phyloP scores from a whole-genome alignment of 225 moss, liverwort and hornwort genomes.

The Climacium dendroides region DNA sequence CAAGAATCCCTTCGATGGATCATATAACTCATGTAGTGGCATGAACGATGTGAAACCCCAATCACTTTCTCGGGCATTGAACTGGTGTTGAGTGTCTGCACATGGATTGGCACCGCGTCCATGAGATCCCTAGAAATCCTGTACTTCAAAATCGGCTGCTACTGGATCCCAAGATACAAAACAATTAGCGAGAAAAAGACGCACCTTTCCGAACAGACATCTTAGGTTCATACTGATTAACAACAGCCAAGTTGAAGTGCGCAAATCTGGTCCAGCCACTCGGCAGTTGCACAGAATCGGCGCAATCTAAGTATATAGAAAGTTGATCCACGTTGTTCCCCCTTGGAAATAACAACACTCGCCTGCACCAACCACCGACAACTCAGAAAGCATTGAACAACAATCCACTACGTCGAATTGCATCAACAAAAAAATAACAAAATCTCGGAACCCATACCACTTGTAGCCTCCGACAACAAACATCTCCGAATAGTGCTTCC shows the following conservation, averaged over 20 bases:
- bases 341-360: slow-evolving; percentile 89
- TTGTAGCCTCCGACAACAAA: slow-evolving; percentile 97
- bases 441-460: slow-evolving; percentile 43
- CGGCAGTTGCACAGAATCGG: slow-evolving; percentile 75
- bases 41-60: slow-evolving; percentile 99
- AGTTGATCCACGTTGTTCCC: slow-evolving; percentile 99
- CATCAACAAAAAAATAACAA: not conserved
- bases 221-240: slow-evolving; percentile 87
- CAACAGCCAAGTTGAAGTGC: slow-evolving; percentile 91
- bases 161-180: not conserved
- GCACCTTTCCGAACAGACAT: slow-evolving; percentile 87
- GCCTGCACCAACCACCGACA: slow-evolving; percentile 47
- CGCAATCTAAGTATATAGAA: slow-evolving; percentile 94
- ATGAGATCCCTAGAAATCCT: not conserved
- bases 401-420: not conserved
- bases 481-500: slow-evolving; percentile 52
- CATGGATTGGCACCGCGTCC: not conserved
- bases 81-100: slow-evolving; percentile 98
- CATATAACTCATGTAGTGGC: slow-evolving; percentile 89
- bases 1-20: slow-evolving; percentile 78
- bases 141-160: not conserved
- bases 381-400: not conserved
- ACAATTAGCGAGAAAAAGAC: not conserved
- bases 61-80: slow-evolving; percentile 91
- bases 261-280: slow-evolving; percentile 98